Evolutionary conservation across 2,329 filamentous ascomycete genomes (phyloP), one percentile per base, ranked within the genome.

Genomic region (Didymella pinodella): DNA sequence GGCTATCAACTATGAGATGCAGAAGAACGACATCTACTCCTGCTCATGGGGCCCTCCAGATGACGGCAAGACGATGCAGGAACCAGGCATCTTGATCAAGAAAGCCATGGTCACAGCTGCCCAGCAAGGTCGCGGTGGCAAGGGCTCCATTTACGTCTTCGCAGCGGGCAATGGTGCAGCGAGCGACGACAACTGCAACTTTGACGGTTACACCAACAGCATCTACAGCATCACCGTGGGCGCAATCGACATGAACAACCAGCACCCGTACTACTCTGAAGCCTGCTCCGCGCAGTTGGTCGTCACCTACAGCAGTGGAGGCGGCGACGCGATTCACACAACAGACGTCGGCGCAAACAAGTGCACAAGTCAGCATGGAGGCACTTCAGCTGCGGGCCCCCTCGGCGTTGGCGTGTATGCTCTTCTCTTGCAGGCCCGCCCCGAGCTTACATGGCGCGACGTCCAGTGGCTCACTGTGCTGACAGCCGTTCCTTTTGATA

Each of bases 211-310:
- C 79, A 99, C 95, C 59, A 99, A 99, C 82, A 97, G 93, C 75
- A 99, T 99, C 69, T 99, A 98, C 83, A 97, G 93, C 76, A 95
- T 99, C 69, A 97, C 93, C 0, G 93, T 99, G 18, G 95, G 95
- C 36, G 94, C 94, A 32, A 90, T 99, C 62, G 93, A 97, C 75
- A 85, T 92, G 59, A 88, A 90, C 66, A 93, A 94, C 38, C 79
- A 86, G n/a, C 94, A 98, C 73, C 93, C 95, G 0, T 95, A 94
- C 76, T 99, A 99, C 78, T 97, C 94, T 0, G 95, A 99, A 78
- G 90, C 92, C 63, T 99, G 95, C 80, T 97, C 94, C 3, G 95
- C 95, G 22, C 92, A 97, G 75, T 83, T 99, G 46, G 93, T 97
- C 2, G 95, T 99, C 10, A 96, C 95, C 0, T 99, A 98, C 78